Evolutionary conservation across 352 stramenopile genomes (phyloP), one percentile per base, ranked within the genome.

Genomic region (Phytophthora tentaculata): DNA sequence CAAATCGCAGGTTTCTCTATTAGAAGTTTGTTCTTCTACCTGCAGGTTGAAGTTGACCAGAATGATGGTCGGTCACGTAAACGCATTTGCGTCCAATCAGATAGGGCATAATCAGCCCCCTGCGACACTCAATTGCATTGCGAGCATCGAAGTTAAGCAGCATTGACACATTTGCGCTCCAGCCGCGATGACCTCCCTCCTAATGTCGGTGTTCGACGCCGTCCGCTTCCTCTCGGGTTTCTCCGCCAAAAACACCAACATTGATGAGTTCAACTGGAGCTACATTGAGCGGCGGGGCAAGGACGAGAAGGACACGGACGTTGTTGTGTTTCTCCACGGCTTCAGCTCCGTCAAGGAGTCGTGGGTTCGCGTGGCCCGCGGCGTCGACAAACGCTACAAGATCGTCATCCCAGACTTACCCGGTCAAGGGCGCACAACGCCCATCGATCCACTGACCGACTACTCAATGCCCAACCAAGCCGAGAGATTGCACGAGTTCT

Each of bases 271-370:
- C 63, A 81, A 81, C 45, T 93, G 85, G 85, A 87, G 79, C 45
- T 93, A 88, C 78, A 84, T 93, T 32, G 81, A 93, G 61, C 74
- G 81, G 13, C 61, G 73, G 13, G 80, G 66, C 24, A 76, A 81
- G 35, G 68, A 73, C 45, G 59, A 81, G 9, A 66, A 79, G 17
- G 61, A 72, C 29, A 77, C 76, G 14, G 81, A 88, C 57, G 60
- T 81, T 0, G 79, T 94, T 1, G 74, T 92, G 10, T 88, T 91
- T 39, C 68, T 94, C 44, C 83, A 91, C 37, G 86, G 86, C 59
- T 94, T 94, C 65, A 86, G 78, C 54, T 88, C 81, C 23, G 61
- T 80, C 32, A 94, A 94, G 48, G 81, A 90, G 61, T 89, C 81
- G 29, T 90, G 81, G 83, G 61, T 85, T 49, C 76, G 76, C 13